phyloP scores from a whole-genome alignment of 345 rosid species.

The Aquilaria yunnanensis region DNA sequence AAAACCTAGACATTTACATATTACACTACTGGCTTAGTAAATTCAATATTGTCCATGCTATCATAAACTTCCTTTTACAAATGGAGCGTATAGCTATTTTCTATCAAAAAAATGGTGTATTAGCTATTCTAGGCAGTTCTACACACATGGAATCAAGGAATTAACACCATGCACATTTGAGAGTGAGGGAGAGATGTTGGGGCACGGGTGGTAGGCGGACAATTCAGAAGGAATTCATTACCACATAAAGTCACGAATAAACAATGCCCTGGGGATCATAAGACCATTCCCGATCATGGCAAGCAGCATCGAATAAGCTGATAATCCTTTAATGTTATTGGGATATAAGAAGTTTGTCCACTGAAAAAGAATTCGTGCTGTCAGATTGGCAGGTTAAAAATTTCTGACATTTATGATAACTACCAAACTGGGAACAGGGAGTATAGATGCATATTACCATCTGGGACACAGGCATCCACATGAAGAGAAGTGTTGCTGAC shows the following conservation, averaged over 20 bases:
- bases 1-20: background rate
- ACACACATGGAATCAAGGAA: too few relatives aligned
- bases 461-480: constrained; percentile 97
- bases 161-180: too few relatives aligned
- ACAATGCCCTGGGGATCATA: constrained; percentile 86
- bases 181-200: too few relatives aligned
- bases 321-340: constrained; percentile 78
- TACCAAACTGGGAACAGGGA: background rate
- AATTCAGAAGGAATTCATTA: constrained; percentile 21
- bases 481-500: constrained; percentile 95
- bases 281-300: constrained; percentile 93
- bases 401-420: too few relatives aligned
- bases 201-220: too few relatives aligned
- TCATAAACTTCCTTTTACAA: too few relatives aligned
- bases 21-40: too few relatives aligned
- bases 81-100: too few relatives aligned
- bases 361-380: constrained; percentile 32
- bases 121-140: too few relatives aligned
- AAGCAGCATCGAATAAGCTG: constrained; percentile 80
- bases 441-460: constrained; percentile 43
- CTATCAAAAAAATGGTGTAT: too few relatives aligned
- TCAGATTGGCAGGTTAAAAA: constrained; percentile 14
- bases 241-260: constrained; percentile 96
- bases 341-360: constrained; percentile 90
- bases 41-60: too few relatives aligned